phyloP scores from a whole-genome alignment of 331 rosid genomes.

The Malus hybrid region DNA sequence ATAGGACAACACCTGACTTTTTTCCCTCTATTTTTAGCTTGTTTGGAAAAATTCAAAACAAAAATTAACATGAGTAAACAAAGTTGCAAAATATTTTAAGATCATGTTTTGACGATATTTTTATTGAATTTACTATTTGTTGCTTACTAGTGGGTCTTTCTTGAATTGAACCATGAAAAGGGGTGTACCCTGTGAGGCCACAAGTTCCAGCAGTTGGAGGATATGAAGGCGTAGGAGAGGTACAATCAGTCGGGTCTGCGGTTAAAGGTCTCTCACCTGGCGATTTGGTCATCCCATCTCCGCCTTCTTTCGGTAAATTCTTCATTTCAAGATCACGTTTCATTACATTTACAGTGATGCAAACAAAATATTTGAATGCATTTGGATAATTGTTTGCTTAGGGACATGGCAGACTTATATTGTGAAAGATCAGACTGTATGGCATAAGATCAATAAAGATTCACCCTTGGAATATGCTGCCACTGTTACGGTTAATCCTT shows the following conservation, averaged over 20 bases:
- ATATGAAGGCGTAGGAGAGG: constrained; percentile 89
- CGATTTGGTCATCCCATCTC: constrained; percentile 86
- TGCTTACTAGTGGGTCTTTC: constrained; percentile 8
- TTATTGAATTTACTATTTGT: too few relatives aligned
- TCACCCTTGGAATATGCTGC: constrained; percentile 84
- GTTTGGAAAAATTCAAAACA: background rate
- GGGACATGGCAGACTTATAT: constrained; percentile 91
- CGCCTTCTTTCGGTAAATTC: constrained; percentile 64
- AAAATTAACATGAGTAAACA: background rate
- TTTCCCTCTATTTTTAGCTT: background rate
- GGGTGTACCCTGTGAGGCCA: constrained; percentile 90
- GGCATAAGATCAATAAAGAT: constrained; percentile 72
- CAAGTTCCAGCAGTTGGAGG: constrained; percentile 88
- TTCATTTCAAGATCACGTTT: background rate
- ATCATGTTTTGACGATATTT: too few relatives aligned
- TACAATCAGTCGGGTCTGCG: constrained; percentile 53
- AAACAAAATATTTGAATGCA: background rate
- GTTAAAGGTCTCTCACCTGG: constrained; percentile 63
- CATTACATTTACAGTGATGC: background rate
- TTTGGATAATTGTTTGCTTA: background rate
- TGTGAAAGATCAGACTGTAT: constrained; percentile 62
- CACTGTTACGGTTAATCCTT: constrained; percentile 75
- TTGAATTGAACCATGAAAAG: constrained; percentile 13
- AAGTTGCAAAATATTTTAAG: background rate
- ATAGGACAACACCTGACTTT: too few relatives aligned